A percentile compares a stretch with the other conserved stretches of the same genome.
Evolutionary conservation across 2,329 filamentous ascomycete genomes (phyloP).

Genomic region (Phoma sp.): DNA sequence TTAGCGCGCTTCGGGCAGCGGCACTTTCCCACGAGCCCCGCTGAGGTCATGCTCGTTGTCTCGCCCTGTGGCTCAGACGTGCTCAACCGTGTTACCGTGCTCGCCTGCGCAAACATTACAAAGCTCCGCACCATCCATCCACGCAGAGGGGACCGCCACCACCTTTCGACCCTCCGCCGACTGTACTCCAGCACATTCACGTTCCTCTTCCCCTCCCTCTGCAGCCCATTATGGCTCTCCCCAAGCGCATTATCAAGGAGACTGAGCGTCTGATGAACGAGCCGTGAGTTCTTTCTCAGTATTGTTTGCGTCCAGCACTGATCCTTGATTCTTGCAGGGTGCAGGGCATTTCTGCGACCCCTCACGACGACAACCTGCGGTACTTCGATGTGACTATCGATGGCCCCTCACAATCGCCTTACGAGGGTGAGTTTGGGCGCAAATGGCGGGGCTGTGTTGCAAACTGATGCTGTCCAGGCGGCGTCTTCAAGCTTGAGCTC

Average conservation of each 20-base stretch:
- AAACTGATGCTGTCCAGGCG: slow-evolving; percentile 57
- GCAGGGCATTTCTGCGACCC: slow-evolving; percentile 92
- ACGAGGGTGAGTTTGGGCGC: slow-evolving; percentile 76
- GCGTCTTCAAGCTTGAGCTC: slow-evolving; percentile 94
- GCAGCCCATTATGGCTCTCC: slow-evolving; percentile 66
- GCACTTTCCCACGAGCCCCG: slow-evolving; percentile 20
- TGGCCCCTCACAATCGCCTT: slow-evolving; percentile 89
- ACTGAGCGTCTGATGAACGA: slow-evolving; percentile 96
- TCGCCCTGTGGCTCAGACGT: slow-evolving; percentile 19
- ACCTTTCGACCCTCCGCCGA: neutral
- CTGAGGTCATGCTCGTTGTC: slow-evolving; percentile 20
- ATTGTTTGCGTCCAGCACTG: neutral
- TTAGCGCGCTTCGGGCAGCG: slow-evolving; percentile 2
- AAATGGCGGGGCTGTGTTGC: no score
- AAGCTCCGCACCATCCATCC: slow-evolving; percentile 1
- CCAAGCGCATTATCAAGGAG: slow-evolving; percentile 98
- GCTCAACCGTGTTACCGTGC: slow-evolving; percentile 5
- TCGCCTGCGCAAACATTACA: slow-evolving; percentile 14
- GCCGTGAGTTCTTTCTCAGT: slow-evolving; percentile 68
- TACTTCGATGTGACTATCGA: slow-evolving; percentile 99
- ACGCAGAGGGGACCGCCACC: neutral
- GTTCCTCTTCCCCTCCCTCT: neutral
- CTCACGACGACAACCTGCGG: slow-evolving; percentile 95
- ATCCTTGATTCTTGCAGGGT: slow-evolving; percentile 65
- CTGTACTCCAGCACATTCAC: neutral